These are phyloP conservation scores for Psidium guajava DNA, from an alignment of 345 rosid species.

Conservation along the genomic window DNA sequence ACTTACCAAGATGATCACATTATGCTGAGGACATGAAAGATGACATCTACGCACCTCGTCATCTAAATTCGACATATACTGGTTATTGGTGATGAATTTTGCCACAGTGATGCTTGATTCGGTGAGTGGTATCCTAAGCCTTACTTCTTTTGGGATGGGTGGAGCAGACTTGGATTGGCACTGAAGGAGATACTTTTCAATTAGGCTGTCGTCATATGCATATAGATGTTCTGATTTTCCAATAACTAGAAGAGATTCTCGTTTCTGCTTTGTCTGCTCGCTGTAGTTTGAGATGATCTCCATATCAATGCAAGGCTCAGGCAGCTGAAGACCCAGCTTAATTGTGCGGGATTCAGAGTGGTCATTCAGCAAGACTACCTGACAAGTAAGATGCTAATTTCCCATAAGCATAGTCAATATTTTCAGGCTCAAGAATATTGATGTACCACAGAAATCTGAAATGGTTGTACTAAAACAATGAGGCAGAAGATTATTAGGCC, in stretches of 20 bases:
- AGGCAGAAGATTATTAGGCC: not conserved
- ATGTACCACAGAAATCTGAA: not conserved
- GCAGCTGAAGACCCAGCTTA: constrained; percentile 60
- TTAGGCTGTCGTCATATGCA: constrained; percentile 59
- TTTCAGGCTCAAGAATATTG: not conserved
- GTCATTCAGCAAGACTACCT: constrained; percentile 46
- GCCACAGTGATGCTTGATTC: constrained; percentile 58
- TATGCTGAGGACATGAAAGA: not conserved
- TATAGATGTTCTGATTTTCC: constrained; percentile 78
- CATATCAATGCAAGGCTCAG: constrained; percentile 75
- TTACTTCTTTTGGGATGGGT: constrained; percentile 65
- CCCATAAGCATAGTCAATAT: not conserved
- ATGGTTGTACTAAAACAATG: not conserved
- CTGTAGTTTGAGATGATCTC: constrained; percentile 42
- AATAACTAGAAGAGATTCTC: constrained; percentile 41
- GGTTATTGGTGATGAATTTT: constrained; percentile 40
- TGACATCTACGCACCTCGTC: constrained; percentile 46
- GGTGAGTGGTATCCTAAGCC: constrained; percentile 48
- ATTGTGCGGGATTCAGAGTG: constrained; percentile 63
- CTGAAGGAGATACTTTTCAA: constrained; percentile 78
- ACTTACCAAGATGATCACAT: not conserved
- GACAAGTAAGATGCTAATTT: not conserved
- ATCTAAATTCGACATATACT: constrained; percentile 22
- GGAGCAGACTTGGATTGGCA: constrained; percentile 65
- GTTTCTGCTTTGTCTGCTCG: constrained; percentile 57